Conservation (phyloP, 106 monocot species). For the Apostasia ramifera region DNA sequence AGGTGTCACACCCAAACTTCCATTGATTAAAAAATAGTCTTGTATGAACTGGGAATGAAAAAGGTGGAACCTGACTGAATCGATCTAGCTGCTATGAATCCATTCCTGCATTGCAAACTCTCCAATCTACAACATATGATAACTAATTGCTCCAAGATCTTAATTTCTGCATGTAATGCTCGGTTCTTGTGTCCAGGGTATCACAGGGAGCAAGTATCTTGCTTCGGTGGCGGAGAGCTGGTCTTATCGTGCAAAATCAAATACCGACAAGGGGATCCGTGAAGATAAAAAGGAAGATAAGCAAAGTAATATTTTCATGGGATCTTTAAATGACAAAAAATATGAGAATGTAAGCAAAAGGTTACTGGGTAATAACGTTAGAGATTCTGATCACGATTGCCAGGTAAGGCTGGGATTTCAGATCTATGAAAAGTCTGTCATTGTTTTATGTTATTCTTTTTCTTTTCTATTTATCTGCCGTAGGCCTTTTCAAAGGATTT, state of each 20-base stretch:
- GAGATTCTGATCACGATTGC: neutral
- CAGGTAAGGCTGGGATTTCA: neutral
- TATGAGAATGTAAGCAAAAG: neutral
- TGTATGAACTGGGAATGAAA: no score
- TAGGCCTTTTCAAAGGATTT: neutral
- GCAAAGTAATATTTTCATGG: neutral
- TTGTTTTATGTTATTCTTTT: neutral
- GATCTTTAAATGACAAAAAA: neutral
- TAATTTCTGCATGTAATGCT: neutral
- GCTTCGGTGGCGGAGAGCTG: neutral
- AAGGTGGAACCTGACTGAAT: no score
- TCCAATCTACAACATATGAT: no score
- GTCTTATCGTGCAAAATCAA: neutral
- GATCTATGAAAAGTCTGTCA: neutral
- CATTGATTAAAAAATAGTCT: no score
- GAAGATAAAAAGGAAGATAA: neutral
- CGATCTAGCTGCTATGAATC: no score
- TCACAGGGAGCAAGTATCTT: neutral
- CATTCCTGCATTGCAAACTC: no score
- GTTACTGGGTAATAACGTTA: neutral
- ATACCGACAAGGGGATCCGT: neutral
- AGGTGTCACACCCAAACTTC: no score
- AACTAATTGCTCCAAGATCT: no score
- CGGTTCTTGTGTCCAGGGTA: neutral
- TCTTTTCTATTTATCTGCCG: neutral